These are phyloP conservation scores for Hypoxylon fragiforme DNA, from an alignment of 495 filamentous ascomycete genomes.

Conservation along the genomic window DNA sequence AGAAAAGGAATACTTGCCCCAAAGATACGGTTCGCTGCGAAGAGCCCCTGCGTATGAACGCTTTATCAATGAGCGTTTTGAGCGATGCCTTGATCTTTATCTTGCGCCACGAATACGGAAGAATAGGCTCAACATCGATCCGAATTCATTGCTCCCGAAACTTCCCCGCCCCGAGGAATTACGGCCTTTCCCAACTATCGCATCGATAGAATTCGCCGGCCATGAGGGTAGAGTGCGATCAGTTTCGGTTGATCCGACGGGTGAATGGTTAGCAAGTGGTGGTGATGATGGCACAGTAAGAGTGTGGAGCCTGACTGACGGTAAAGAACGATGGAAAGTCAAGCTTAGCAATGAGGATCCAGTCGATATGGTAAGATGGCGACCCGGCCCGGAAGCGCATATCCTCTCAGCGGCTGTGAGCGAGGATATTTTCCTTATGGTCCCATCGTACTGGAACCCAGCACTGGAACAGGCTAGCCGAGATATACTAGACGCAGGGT, in stretches of 20 bases:
- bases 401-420: conserved; percentile 82
- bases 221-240: conserved; percentile 88
- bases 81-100: conserved; percentile 93
- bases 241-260: conserved; percentile 75
- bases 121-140: conserved; percentile 95
- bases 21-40: conserved; percentile 77
- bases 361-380: conserved; percentile 87
- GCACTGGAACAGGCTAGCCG: conserved; percentile 73
- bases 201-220: conserved; percentile 79
- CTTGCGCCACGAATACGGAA: conserved; percentile 88
- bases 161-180: conserved; percentile 92
- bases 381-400: conserved; percentile 77
- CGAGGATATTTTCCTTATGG: conserved; percentile 81
- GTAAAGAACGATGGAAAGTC: conserved; percentile 83
- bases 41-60: conserved; percentile 91
- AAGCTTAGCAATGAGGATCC: conserved; percentile 79
- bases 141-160: conserved; percentile 89
- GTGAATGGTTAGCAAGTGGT: conserved; percentile 81
- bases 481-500: conserved; percentile 81
- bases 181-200: conserved; percentile 88
- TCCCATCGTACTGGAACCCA: conserved; percentile 70
- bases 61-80: conserved; percentile 93
- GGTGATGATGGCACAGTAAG: conserved; percentile 93
- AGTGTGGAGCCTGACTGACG: conserved; percentile 86
- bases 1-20: conserved; percentile 84